Base-by-base conservation (phyloP, 2,329 filamentous ascomycete genomes). In the Fusarium graminum region DNA sequence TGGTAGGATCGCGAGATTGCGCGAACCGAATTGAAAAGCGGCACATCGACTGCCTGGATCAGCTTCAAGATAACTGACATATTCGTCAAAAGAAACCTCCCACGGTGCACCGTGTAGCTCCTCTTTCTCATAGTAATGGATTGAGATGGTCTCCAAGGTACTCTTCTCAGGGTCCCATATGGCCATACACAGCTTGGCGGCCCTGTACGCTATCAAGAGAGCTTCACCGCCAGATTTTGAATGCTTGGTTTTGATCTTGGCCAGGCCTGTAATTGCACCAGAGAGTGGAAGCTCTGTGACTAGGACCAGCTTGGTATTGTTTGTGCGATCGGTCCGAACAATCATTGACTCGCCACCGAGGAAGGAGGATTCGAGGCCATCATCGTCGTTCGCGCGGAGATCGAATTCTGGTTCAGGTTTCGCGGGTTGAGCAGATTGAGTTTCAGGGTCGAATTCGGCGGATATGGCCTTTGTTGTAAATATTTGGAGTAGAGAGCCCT, bases 51-150 rank as follows among this genome's bases (percentile, higher is more conserved):
- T 97, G 70, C 90, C 91, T 3, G 95, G 94, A 74, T 99, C 95
- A 59, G 94, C 92, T 47, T 90, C 91, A 72, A 99, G 82, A 72
- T 92, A 91, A 77, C 91, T 97, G 77, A 89, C 86, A 75, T 90
- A 93, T 65, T 91, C 87, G 75, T 87, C 88, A 73, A 96, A 81
- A 54, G 90, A 86, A 51, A 90, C 86, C 49, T 91, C 89, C 90
- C 93, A 97, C 0, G 94, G 94, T 65, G 88, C 91, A 52, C 90
- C 89, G 68, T 91, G 88, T 63, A 94, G 83, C 75, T 97, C 94
- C 74, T 97, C 94, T 76, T 95, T 92, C 78, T 99, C 95, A 80
- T 98, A 99, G 83, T 94, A 98, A 81, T 99, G 95, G 73, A 99
- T 94, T 50, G 94, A 98, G 65, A 95, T 88, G 52, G 94, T 98